Conservation (phyloP, 1,284 basidiomycete genomes). For the Malassezia psittaci region DNA sequence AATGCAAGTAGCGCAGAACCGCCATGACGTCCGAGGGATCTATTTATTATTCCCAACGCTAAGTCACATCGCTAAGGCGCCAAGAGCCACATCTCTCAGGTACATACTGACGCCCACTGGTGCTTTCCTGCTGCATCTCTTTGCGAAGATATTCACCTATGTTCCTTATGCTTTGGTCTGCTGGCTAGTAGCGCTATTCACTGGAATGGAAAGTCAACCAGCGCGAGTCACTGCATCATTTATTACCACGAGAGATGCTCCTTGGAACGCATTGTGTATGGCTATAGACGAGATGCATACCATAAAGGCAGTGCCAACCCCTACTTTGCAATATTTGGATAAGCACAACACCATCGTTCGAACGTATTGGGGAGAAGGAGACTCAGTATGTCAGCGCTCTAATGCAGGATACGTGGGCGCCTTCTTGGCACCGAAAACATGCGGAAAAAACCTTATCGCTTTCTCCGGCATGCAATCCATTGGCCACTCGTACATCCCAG, state of each 20-base stretch:
- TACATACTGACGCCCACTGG: not conserved
- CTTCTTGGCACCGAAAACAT: slow-evolving; percentile 2
- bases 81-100: not conserved
- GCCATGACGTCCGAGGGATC: not conserved
- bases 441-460: slow-evolving; percentile 1
- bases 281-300: slow-evolving; percentile 5
- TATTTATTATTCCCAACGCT: slow-evolving; percentile 14
- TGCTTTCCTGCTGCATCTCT: not conserved
- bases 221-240: not conserved
- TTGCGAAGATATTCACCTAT: not conserved
- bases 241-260: not conserved
- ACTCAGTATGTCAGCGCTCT: slow-evolving; percentile 7
- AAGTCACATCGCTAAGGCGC: slow-evolving; percentile 5
- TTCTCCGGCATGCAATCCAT: not conserved
- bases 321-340: not conserved
- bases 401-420: slow-evolving; percentile 12
- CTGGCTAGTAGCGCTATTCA: not conserved
- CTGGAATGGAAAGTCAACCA: not conserved
- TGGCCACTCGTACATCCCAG: slow-evolving; percentile 1
- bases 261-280: slow-evolving; percentile 4
- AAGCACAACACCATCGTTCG: slow-evolving; percentile 1
- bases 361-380: slow-evolving; percentile 8
- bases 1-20: not conserved
- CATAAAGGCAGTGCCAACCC: slow-evolving; percentile 1
- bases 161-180: not conserved